These are phyloP conservation scores for Phytophthora fragariaefolia DNA, from an alignment of 352 stramenopile species.

Conservation along the genomic window DNA sequence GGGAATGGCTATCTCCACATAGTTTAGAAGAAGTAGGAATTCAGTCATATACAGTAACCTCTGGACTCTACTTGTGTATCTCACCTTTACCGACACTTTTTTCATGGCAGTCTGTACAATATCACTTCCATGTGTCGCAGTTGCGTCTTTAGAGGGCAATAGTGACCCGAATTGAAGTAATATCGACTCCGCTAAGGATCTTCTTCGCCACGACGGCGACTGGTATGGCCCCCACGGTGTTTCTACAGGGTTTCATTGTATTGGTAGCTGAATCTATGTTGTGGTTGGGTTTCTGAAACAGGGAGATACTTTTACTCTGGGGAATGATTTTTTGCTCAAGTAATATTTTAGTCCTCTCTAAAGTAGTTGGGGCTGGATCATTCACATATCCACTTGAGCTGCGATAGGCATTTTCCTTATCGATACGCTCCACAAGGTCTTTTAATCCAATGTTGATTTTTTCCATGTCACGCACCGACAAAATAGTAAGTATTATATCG, in stretches of 20 bases:
- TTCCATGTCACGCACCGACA: conserved; percentile 4
- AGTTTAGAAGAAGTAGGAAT: background rate
- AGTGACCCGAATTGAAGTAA: background rate
- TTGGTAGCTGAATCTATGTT: background rate
- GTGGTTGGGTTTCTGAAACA: background rate
- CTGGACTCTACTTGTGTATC: background rate
- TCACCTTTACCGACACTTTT: background rate
- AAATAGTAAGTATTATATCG: background rate
- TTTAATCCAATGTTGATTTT: background rate
- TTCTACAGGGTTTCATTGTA: background rate
- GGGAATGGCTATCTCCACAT: background rate
- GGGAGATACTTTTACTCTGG: background rate
- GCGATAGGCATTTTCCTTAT: background rate
- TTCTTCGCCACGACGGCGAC: background rate
- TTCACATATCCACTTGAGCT: background rate
- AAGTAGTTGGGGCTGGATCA: background rate
- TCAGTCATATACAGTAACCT: background rate
- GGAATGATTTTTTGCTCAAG: background rate
- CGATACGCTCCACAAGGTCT: conserved; percentile 1
- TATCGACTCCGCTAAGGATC: background rate
- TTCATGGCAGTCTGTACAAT: background rate
- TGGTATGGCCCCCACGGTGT: background rate
- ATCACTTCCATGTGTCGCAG: background rate
- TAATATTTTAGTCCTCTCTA: background rate
- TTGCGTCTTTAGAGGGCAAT: background rate